These are phyloP conservation scores for Pseudozyma hubeiensis DNA, from an alignment of 1,284 basidiomycete genomes.

Conservation along the genomic window DNA sequence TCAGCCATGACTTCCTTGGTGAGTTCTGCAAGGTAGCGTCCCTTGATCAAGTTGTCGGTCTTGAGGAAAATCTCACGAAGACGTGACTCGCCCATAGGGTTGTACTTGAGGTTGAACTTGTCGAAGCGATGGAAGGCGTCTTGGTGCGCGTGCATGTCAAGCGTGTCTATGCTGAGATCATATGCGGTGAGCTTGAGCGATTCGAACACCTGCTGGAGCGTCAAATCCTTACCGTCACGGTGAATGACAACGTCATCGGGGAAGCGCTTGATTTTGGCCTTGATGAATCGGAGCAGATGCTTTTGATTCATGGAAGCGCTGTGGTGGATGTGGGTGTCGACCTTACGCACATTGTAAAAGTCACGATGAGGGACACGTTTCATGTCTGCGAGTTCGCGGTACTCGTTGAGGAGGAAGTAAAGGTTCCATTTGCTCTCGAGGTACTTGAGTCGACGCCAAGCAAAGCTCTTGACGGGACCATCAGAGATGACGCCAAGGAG, in stretches of 20 bases:
- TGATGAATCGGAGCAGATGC: constrained; percentile 98
- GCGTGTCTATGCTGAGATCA: constrained; percentile 96
- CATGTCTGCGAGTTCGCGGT: constrained; percentile 94
- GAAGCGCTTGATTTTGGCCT: constrained; percentile 90
- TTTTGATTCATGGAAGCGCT: constrained; percentile 99
- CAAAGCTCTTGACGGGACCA: constrained; percentile 95
- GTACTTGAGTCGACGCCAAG: constrained; percentile 91
- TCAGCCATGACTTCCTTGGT: constrained; percentile 96
- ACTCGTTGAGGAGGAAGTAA: constrained; percentile 92
- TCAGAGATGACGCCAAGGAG: constrained; percentile 77
- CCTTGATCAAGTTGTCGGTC: constrained; percentile 83
- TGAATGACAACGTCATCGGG: constrained; percentile 92
- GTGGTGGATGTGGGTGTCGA: constrained; percentile 98
- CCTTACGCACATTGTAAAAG: constrained; percentile 96
- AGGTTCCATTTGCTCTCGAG: constrained; percentile 95
- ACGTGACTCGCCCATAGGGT: constrained; percentile 93
- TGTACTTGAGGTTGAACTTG: constrained; percentile 75
- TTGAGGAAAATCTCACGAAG: constrained; percentile 98
- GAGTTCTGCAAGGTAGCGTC: constrained; percentile 92
- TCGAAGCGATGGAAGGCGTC: constrained; percentile 98
- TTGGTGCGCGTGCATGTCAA: constrained; percentile 99
- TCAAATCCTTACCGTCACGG: constrained; percentile 89
- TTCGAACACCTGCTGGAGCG: constrained; percentile 92
- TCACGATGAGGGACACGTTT: constrained; percentile 84
- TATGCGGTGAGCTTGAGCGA: constrained; percentile 95